Evolutionary conservation across 2,329 filamentous ascomycete genomes (phyloP).

Genomic region (Aspergillus intermedius): DNA sequence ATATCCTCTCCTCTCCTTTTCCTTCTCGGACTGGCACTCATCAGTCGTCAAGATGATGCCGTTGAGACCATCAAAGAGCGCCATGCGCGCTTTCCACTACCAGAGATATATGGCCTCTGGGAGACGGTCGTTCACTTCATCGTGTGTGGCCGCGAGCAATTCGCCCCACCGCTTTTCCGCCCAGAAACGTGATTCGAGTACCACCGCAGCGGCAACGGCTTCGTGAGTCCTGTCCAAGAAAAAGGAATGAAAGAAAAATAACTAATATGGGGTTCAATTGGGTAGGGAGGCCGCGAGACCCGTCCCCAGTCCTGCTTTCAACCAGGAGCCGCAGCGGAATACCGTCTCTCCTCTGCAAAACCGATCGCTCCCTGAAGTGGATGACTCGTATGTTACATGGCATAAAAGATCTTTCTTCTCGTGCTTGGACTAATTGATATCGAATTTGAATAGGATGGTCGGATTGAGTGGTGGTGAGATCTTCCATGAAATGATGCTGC

Average conservation of each 20-base stretch:
- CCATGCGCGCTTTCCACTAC: conserved; percentile 42
- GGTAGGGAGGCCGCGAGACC: conserved; percentile 44
- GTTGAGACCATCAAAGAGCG: conserved; percentile 44
- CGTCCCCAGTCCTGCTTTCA: conserved; percentile 56
- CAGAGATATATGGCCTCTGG: conserved; percentile 34
- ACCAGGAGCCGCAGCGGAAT: conserved; percentile 52
- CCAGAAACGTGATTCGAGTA: conserved; percentile 43
- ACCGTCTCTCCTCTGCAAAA: conserved; percentile 62
- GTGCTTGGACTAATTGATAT: conserved; percentile 3
- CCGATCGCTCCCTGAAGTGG: conserved; percentile 57
- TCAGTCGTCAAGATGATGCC: conserved; percentile 42
- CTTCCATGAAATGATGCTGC: conserved; percentile 98
- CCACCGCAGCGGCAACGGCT: conserved; percentile 42
- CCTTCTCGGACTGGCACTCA: conserved; percentile 29
- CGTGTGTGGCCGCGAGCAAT: conserved; percentile 35
- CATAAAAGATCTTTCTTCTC: background rate
- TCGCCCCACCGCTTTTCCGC: conserved; percentile 41
- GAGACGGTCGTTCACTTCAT: conserved; percentile 39
- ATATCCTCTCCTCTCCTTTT: conserved; percentile 15
- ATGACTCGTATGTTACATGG: conserved; percentile 63
- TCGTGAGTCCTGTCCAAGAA: conserved; percentile 43
- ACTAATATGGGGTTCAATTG: conserved; percentile 6
- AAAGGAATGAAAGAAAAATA: background rate
- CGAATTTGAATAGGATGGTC: conserved; percentile 59
- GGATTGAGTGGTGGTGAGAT: conserved; percentile 94